A percentile compares a stretch with the other conserved stretches of the same genome.
Conservation (phyloP, 345 rosid species). For the Eucalyptus camaldulensis region DNA sequence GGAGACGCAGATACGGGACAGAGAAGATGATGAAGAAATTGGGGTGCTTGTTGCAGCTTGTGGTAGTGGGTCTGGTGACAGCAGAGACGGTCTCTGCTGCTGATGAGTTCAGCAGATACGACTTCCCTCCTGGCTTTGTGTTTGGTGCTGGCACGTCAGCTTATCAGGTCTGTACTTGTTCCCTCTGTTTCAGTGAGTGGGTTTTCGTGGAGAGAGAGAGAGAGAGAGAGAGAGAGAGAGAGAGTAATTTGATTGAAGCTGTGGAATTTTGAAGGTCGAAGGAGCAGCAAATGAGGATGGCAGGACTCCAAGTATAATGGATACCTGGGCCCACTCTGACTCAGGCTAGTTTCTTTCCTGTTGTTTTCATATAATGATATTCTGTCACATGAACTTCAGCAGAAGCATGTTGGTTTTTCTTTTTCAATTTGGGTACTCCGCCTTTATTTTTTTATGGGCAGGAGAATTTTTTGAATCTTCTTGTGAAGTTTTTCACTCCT, state of each 20-base stretch:
- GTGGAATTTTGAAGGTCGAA: slow-evolving; percentile 12
- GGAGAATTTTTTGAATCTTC: background rate
- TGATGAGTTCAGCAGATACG: slow-evolving; percentile 1
- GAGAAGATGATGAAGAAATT: background rate
- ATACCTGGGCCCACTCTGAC: slow-evolving; percentile 19
- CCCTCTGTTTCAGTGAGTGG: background rate
- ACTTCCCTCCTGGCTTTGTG: slow-evolving; percentile 9
- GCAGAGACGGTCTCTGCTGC: background rate
- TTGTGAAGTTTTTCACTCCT: background rate
- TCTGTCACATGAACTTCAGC: background rate
- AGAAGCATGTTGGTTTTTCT: background rate
- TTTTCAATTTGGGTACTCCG: background rate
- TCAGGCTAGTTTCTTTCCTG: background rate
- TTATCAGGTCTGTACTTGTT: slow-evolving; percentile 3
- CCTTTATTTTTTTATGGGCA: background rate
- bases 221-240: background rate
- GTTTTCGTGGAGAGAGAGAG: background rate
- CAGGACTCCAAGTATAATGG: slow-evolving; percentile 32
- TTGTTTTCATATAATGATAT: background rate
- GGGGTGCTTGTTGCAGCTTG: background rate
- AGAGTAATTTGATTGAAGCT: background rate
- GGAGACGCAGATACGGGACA: background rate
- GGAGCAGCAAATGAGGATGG: slow-evolving; percentile 42
- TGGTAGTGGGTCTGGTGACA: background rate
- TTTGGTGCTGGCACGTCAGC: slow-evolving; percentile 14